phyloP scores from a whole-genome alignment of 2,329 filamentous ascomycete genomes.

The Mollisia scopiformis region DNA sequence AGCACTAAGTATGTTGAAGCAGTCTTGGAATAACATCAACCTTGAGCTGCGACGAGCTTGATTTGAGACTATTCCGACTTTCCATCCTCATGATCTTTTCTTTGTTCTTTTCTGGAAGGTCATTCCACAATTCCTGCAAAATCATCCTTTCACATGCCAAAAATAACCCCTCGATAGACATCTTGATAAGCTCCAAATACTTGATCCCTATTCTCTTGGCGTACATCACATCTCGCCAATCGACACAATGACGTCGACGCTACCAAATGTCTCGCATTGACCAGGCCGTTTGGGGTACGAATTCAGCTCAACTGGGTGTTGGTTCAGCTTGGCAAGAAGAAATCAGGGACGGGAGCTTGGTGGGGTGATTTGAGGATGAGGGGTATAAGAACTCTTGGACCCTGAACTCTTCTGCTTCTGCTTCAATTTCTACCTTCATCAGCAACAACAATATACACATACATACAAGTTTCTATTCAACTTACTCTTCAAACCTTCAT shows the following conservation, averaged over 20 bases:
- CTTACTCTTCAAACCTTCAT: background rate
- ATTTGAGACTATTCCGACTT: background rate
- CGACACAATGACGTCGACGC: conserved; percentile 1
- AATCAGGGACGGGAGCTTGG: background rate
- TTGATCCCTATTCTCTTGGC: background rate
- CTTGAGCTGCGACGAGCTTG: background rate
- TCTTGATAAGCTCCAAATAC: background rate
- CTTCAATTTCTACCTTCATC: background rate
- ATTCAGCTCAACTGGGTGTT: background rate
- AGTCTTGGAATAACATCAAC: background rate
- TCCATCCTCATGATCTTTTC: background rate
- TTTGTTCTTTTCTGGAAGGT: too few relatives aligned
- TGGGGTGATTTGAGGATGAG: background rate
- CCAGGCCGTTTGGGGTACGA: background rate
- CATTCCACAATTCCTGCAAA: too few relatives aligned
- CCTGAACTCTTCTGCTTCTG: background rate
- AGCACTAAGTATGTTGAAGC: background rate
- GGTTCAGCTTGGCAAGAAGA: background rate
- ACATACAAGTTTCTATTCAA: too few relatives aligned
- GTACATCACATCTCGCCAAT: conserved; percentile 3
- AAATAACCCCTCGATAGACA: background rate
- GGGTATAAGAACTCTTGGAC: conserved; percentile 1
- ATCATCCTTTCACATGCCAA: background rate
- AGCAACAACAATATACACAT: background rate
- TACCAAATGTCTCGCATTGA: background rate